A percentile compares a stretch with the other conserved stretches of the same genome.
phyloP scores from a whole-genome alignment of 2,329 filamentous ascomycete species.

The Lachnellula willkommii region DNA sequence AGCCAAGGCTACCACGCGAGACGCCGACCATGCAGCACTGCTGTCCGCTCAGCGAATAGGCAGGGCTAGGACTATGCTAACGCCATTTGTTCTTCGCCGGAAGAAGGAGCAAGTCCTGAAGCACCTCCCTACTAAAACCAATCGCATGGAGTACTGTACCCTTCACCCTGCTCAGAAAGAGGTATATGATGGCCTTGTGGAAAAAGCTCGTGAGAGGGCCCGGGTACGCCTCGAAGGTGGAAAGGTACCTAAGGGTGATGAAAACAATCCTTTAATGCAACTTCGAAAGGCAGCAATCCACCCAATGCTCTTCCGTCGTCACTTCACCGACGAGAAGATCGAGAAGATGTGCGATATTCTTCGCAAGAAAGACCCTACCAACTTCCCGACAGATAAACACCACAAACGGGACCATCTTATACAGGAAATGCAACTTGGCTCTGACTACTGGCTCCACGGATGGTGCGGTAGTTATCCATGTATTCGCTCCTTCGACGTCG shows the following conservation, averaged over 20 bases:
- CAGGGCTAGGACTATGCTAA: slow-evolving; percentile 84
- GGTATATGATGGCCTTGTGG: slow-evolving; percentile 69
- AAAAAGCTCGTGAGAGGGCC: slow-evolving; percentile 55
- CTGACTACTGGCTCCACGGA: slow-evolving; percentile 60
- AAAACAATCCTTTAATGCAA: slow-evolving; percentile 78
- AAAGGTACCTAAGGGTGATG: slow-evolving; percentile 44
- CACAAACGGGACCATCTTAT: slow-evolving; percentile 46
- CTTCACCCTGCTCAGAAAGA: slow-evolving; percentile 67
- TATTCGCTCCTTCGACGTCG: slow-evolving; percentile 52
- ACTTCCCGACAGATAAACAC: slow-evolving; percentile 41
- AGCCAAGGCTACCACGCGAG: slow-evolving; percentile 79
- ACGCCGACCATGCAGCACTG: slow-evolving; percentile 73
- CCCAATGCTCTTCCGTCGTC: slow-evolving; percentile 76
- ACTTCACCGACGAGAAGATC: slow-evolving; percentile 71
- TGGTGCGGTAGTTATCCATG: slow-evolving; percentile 56
- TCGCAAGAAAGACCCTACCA: slow-evolving; percentile 59
- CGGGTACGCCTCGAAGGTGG: slow-evolving; percentile 49
- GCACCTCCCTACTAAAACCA: slow-evolving; percentile 75
- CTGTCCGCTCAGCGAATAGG: slow-evolving; percentile 82
- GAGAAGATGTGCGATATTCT: slow-evolving; percentile 73
- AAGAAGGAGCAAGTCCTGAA: slow-evolving; percentile 89
- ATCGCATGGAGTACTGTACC: slow-evolving; percentile 73
- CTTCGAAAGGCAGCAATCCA: slow-evolving; percentile 90
- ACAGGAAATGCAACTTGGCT: slow-evolving; percentile 52
- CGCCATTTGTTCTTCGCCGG: slow-evolving; percentile 88